Percentiles rank a stretch among this genome's conserved stretches.
phyloP scores from a whole-genome alignment of 345 rosid species.

The Erucastrum elatum region DNA sequence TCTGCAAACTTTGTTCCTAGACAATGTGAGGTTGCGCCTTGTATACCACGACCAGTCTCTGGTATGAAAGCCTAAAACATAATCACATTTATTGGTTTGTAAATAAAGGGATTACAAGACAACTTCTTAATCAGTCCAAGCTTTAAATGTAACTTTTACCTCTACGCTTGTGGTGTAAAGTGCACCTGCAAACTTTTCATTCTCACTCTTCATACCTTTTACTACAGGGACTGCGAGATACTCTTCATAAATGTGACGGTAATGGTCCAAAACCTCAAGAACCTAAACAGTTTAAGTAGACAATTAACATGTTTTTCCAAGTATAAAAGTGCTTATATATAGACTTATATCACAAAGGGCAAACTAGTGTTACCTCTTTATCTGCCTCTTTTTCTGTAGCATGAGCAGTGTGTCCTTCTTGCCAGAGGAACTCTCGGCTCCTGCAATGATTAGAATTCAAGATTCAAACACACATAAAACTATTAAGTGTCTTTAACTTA shows the following conservation, averaged over 20 bases:
- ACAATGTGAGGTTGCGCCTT: background rate
- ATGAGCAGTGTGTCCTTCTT: slow-evolving; percentile 97
- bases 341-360: background rate
- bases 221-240: slow-evolving; percentile 83
- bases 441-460: slow-evolving; percentile 41
- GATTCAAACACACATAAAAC: background rate
- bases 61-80: background rate
- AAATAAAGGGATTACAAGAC: background rate
- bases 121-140: background rate
- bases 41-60: background rate
- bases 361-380: slow-evolving; percentile 54
- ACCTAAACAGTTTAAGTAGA: slow-evolving; percentile 36
- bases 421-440: slow-evolving; percentile 99
- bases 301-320: background rate
- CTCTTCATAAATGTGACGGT: slow-evolving; percentile 81
- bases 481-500: background rate
- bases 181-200: slow-evolving; percentile 97
- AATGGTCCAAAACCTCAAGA: slow-evolving; percentile 68
- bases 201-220: slow-evolving; percentile 62
- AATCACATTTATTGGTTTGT: background rate
- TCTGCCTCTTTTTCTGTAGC: slow-evolving; percentile 85
- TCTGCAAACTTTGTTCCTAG: background rate
- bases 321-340: background rate
- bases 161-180: background rate
- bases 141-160: background rate